Evolutionary conservation across 2,329 filamentous ascomycete species (phyloP), one percentile per base, ranked within the genome.

Genomic region (Pseudogymnoascus sp.): DNA sequence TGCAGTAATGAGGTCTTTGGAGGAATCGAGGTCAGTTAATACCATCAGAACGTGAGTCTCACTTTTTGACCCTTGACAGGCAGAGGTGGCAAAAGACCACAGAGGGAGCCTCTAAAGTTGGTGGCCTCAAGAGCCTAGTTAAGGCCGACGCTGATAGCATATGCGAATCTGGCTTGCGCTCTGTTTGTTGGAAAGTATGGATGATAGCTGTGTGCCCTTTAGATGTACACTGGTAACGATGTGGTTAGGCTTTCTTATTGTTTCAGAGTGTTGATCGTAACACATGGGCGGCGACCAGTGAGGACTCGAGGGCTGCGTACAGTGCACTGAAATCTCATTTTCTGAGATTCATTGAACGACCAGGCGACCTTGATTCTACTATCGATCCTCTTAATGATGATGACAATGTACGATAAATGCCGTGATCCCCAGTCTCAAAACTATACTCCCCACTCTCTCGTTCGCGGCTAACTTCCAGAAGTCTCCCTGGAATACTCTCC

Each of bases 401-500:
- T 72, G 78, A 80, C 25, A 78, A 81, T 68, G 82, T 85, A 74
- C 72, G 75, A 69, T 7, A 58, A 49, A 49, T 59, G 14, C 23
- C n/a, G 49, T 41, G 25, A 33, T 1, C 28, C 28, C n/a, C 45
- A 33, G 12, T 14, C 14, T 31, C 23, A 28, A 52, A 5, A 25
- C 41, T 7, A 25, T 25, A 14, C 35, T 37, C 16, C 16, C 37
- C 5, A 7, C 16, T 28, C 41, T 61, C 23, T 11, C 43, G 43
- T 21, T 61, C 40, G 11, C 28, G 77, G 76, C 80, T 81, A 80
- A 79, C 71, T 69, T 68, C 75, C 73, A 67, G 69, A 80, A 96
- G 88, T 96, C 92, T 63, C 93, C 93, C 21, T 97, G 93, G 93
- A 88, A 90, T 73, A 87, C 87, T n/a, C 80, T 95, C 35, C 88